These are phyloP conservation scores for Suillus discolor DNA, from an alignment of 768 basidiomycete species.

Conservation along the genomic window DNA sequence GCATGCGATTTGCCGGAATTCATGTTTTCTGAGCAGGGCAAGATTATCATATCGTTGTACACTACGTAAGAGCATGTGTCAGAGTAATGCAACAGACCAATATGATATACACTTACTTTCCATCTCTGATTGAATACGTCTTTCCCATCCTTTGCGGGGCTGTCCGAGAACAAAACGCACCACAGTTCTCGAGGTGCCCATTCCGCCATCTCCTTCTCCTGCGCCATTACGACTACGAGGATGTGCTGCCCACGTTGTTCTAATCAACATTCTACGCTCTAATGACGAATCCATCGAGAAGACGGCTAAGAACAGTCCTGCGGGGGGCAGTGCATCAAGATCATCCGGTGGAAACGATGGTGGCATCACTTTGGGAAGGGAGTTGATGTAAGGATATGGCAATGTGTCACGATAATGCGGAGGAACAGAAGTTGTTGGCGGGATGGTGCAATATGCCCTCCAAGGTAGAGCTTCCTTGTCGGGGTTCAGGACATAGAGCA, in stretches of 20 bases:
- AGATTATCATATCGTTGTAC: conserved; percentile 83
- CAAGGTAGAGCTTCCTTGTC: conserved; percentile 95
- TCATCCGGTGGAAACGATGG: conserved; percentile 70
- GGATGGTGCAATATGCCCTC: conserved; percentile 88
- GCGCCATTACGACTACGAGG: conserved; percentile 76
- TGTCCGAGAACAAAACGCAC: conserved; percentile 90
- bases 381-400: conserved; percentile 41
- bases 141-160: conserved; percentile 78
- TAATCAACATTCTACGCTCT: conserved; percentile 84
- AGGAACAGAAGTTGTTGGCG: conserved; percentile 47
- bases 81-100: conserved; percentile 11
- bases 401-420: conserved; percentile 45
- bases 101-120: conserved; percentile 62
- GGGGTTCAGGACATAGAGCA: conserved; percentile 93
- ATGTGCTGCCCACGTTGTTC: conserved; percentile 90
- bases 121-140: conserved; percentile 83
- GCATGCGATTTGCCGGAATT: conserved; percentile 91
- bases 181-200: conserved; percentile 79
- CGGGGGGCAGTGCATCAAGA: conserved; percentile 76
- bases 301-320: conserved; percentile 86
- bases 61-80: conserved; percentile 42
- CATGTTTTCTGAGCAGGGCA: conserved; percentile 93
- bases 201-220: conserved; percentile 63
- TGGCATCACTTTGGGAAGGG: conserved; percentile 27
- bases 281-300: conserved; percentile 86